A percentile compares a stretch with the other conserved stretches of the same genome.
Evolutionary conservation across 2,329 filamentous ascomycete species (phyloP).

Genomic region (Madurella mycetomatis): DNA sequence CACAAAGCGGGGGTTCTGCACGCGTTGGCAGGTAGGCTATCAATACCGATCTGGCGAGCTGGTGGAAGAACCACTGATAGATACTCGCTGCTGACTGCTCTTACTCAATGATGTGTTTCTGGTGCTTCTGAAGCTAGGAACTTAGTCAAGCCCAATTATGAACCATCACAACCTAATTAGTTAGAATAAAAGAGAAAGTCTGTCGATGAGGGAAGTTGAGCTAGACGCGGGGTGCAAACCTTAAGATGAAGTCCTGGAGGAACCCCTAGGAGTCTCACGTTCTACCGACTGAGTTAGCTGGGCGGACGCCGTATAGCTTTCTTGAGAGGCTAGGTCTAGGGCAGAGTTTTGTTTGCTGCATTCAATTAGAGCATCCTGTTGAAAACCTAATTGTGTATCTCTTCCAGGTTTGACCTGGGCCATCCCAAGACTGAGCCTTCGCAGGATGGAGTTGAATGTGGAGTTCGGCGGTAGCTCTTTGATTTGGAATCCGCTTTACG

Average conservation of each 20-base stretch:
- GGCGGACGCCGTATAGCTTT: slow-evolving; percentile 28
- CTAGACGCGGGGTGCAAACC: neutral
- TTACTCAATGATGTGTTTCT: too few relatives aligned
- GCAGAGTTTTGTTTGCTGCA: neutral
- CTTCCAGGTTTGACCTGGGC: too few relatives aligned
- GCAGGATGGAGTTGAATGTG: too few relatives aligned
- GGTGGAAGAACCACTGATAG: neutral
- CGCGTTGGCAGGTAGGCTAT: too few relatives aligned
- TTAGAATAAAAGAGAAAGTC: neutral
- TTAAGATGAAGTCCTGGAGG: neutral
- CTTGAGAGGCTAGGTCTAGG: neutral
- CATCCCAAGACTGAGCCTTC: too few relatives aligned
- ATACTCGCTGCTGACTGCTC: too few relatives aligned
- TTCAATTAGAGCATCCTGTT: neutral
- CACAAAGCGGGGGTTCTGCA: too few relatives aligned
- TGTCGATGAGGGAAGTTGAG: neutral
- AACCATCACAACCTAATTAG: neutral
- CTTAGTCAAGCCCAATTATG: neutral
- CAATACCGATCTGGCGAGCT: too few relatives aligned
- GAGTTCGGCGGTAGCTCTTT: too few relatives aligned
- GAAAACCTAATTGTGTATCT: neutral
- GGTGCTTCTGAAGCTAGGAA: too few relatives aligned
- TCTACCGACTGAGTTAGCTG: slow-evolving; percentile 66
- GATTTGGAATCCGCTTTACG: too few relatives aligned
- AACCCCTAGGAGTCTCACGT: slow-evolving; percentile 61